Base-by-base conservation (phyloP, 179 eudicot genomes). In the Camellia oleifera region DNA sequence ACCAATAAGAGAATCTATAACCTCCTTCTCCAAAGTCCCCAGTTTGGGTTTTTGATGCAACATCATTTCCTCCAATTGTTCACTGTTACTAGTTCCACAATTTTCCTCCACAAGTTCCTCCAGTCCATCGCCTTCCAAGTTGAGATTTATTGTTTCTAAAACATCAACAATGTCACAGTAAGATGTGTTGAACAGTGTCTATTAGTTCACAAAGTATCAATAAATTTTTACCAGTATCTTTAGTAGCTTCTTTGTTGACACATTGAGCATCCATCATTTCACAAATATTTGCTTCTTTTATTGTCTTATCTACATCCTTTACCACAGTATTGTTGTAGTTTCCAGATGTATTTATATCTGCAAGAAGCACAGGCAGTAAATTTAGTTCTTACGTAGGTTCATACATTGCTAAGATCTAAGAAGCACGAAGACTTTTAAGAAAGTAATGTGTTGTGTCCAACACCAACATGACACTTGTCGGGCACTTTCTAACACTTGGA, bases 81-180 rank as follows among this genome's bases (percentile, higher is more conserved):
- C 75, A 53, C 54, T 26, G 57, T 20, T 56, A 57, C 75, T 61
- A 69, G 26, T 69, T 71, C 76, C 83, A 76, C 32, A 46, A 15
- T 61, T 62, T 57, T 23, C 65, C 58, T 60, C 53, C 5, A 53
- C 68, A 60, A 40, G 63, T 75, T 75, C 75, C 13, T 45, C 65
- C 74, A 57, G 57, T 69, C 14, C 58, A 54, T 74, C 14, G 14
- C 54, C 74, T 69, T 81, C 61, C 69, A 57, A 68, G 74, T 45
- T 54, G 74, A 74, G 82, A 54, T 69, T 10, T 63, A 76, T 45
- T 50, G 75, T 40, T 66, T 57, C 79, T 75, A 67, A 61, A 48
- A 71, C 69, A 58, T 32, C 42, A 69, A 54, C 53, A 44, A 12
- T 13, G 13, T 17, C 12, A 78, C 3, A 14, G 53, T 78, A 66